Conservation (phyloP, 2,329 filamentous ascomycete genomes). For the Cladobotryum mycophilum region DNA sequence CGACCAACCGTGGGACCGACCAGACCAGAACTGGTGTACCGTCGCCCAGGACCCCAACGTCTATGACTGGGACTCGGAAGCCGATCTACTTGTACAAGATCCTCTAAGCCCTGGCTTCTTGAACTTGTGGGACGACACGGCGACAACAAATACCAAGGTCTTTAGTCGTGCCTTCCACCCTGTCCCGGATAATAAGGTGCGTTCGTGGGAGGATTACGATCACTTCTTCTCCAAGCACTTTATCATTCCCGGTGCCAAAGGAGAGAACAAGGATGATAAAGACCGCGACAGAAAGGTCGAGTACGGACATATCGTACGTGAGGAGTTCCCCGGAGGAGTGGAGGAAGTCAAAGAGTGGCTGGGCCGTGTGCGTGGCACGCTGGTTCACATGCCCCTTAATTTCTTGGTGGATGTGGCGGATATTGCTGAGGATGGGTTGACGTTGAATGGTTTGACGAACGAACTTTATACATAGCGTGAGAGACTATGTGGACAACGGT, state of each 20-base stretch:
- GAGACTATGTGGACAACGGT: no score
- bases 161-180: constrained; percentile 78
- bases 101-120: constrained; percentile 64
- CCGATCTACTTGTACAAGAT: constrained; percentile 65
- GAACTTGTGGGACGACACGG: constrained; percentile 65
- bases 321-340: constrained; percentile 68
- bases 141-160: constrained; percentile 70
- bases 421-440: constrained; percentile 75
- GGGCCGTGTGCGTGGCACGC: constrained; percentile 57
- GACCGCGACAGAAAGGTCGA: constrained; percentile 52
- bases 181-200: constrained; percentile 62
- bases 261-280: constrained; percentile 33
- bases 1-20: constrained; percentile 60
- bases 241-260: constrained; percentile 47
- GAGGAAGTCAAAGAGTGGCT: constrained; percentile 67
- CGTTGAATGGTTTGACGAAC: constrained; percentile 65
- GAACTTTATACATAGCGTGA: constrained; percentile 56
- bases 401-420: constrained; percentile 79
- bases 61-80: constrained; percentile 63
- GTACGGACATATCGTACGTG: constrained; percentile 81
- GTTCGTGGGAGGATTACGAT: constrained; percentile 68
- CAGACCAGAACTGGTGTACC: constrained; percentile 71
- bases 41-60: constrained; percentile 64
- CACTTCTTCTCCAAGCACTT: constrained; percentile 65
- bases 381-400: constrained; percentile 86